Percentiles rank a stretch among this genome's conserved stretches.
phyloP scores from a whole-genome alignment of 768 basidiomycete species.

The Mycena sanguinolenta region DNA sequence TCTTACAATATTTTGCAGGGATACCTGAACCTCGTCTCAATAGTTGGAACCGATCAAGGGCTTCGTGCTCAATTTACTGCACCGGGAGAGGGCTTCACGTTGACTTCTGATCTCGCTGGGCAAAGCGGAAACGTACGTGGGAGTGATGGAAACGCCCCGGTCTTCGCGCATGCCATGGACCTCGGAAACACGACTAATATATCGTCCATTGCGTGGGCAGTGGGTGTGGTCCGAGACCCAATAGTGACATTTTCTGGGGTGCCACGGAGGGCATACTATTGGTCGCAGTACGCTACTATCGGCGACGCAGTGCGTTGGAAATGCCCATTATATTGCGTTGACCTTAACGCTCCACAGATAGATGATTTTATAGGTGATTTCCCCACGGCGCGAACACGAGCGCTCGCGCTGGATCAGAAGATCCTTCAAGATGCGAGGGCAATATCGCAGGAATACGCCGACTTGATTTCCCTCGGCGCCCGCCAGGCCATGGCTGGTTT shows the following conservation, averaged over 20 bases:
- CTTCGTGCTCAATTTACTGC: constrained; percentile 19
- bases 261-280: no score
- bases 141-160: constrained; percentile 52
- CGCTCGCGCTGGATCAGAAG: constrained; percentile 54
- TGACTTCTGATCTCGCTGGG: constrained; percentile 19
- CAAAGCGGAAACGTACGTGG: constrained; percentile 12
- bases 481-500: constrained; percentile 60
- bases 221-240: constrained; percentile 56
- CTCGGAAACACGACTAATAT: constrained; percentile 52
- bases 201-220: constrained; percentile 49
- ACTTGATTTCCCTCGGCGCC: constrained; percentile 56
- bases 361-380: constrained; percentile 57
- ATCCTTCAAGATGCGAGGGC: constrained; percentile 52
- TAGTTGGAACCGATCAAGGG: constrained; percentile 25
- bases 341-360: constrained; percentile 47
- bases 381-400: constrained; percentile 48
- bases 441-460: constrained; percentile 56
- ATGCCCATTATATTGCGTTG: constrained; percentile 39
- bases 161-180: constrained; percentile 63
- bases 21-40: constrained; percentile 21
- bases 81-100: constrained; percentile 39
- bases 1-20: no score
- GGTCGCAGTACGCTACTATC: no score
- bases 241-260: constrained; percentile 40
- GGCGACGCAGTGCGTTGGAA: no score